Base-by-base conservation (phyloP, 805 yeast species). In the Pichia ethanolica region DNA sequence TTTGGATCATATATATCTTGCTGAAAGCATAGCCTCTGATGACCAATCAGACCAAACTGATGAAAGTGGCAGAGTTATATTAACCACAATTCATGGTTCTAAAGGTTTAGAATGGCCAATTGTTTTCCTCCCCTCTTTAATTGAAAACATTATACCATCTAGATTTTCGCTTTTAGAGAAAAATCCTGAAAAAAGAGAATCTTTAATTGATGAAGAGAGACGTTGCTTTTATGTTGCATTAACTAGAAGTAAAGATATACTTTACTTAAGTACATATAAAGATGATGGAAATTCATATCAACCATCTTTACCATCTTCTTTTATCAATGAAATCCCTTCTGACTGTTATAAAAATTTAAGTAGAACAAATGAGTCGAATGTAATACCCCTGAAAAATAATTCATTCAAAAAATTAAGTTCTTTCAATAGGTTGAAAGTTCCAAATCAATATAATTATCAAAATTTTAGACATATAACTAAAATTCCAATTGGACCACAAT, bases 101-200 rank as follows among this genome's bases (percentile, higher is more conserved):
- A 91, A 91, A 63, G 99, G 99, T 1, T 71, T 90, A 2, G 99
- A 91, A 62, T 91, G 98, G 97, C 91, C 96, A 0, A 79, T 87
- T 12, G 97, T 91, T 0, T 87, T 88, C 60, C 77, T 88, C 11
- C 89, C 95, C 0, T 84, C 87, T 0, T 66, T 86, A 14, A 71
- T 77, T 34, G 87, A 85, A 43, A 83, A 85, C 1, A 64, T 78
- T 12, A 67, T 87, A 11, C 96, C 96, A 0, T 78, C 83, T 4
- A 58, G 64, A 2, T 75, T 74, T 59, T 78, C 79, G 0, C 54
- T 66, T n/a, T 59, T 61, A 35, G 55, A 53, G 7, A 64, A 59
- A 0, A 65, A 61, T 28, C 40, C 46, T 12, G 54, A 61, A 28
- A 56, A 59, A 37, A 59, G 56, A 26, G 49, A 52, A 27, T 26